phyloP scores from a whole-genome alignment of 164 flowering plant species.

The Cinnamomum chago region DNA sequence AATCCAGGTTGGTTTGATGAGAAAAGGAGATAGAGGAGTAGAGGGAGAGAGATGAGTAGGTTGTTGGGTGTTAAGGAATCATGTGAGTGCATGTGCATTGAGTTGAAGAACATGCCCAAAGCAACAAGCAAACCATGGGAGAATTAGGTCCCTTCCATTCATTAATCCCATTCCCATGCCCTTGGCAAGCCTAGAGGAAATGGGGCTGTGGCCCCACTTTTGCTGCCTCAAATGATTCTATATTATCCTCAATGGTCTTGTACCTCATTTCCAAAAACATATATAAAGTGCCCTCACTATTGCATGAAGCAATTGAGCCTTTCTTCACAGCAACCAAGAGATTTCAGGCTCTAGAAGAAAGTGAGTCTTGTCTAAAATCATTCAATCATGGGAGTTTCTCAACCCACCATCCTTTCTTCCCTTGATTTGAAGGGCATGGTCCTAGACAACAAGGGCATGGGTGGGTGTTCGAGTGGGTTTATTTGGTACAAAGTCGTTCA shows the following conservation, averaged over 20 bases:
- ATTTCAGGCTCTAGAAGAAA: slow-evolving; percentile 10
- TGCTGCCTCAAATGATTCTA: slow-evolving; percentile 9
- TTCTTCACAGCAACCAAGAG: not conserved
- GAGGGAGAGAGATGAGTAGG: slow-evolving; percentile 6
- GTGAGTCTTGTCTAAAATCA: slow-evolving; percentile 16
- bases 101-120: slow-evolving; percentile 35
- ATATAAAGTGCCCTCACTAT: not conserved
- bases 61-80: slow-evolving; percentile 31
- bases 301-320: not conserved
- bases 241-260: slow-evolving; percentile 28
- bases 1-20: slow-evolving; percentile 74
- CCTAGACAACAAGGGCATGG: slow-evolving; percentile 13
- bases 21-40: slow-evolving; percentile 7
- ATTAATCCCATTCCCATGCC: not conserved
- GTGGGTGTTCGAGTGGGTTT: slow-evolving; percentile 14
- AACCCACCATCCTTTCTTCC: slow-evolving; percentile 3
- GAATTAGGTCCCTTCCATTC: not conserved
- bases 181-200: not conserved
- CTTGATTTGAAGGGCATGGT: slow-evolving; percentile 20
- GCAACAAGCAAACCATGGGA: slow-evolving; percentile 7
- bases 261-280: not conserved
- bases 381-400: slow-evolving; percentile 28
- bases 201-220: not conserved
- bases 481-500: slow-evolving; percentile 16
- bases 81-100: slow-evolving; percentile 70